Conservation (phyloP, 2,329 filamentous ascomycete genomes). For the Graphilbum sp. region DNA sequence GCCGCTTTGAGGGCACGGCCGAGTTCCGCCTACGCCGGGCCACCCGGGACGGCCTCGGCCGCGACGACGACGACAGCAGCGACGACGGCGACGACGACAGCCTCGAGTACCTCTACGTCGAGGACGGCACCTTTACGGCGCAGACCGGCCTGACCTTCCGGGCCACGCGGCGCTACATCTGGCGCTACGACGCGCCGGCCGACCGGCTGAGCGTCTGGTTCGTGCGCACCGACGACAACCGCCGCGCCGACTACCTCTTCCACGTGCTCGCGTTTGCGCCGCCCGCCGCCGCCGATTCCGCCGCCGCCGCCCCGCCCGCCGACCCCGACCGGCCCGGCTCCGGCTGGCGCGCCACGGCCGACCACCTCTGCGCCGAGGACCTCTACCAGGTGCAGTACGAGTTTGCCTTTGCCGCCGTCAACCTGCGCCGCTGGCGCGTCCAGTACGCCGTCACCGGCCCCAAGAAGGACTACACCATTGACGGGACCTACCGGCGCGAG, state of each 20-base stretch:
- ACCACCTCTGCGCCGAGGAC: slow-evolving; percentile 56
- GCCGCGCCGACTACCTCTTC: slow-evolving; percentile 55
- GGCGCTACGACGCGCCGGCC: slow-evolving; percentile 45
- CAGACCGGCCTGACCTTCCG: slow-evolving; percentile 31
- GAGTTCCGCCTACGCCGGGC: slow-evolving; percentile 45
- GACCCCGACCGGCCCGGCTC: not conserved
- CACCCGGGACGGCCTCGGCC: slow-evolving; percentile 31
- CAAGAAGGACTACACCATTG: slow-evolving; percentile 55
- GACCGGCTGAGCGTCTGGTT: slow-evolving; percentile 61
- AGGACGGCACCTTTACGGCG: slow-evolving; percentile 48
- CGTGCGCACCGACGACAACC: slow-evolving; percentile 43
- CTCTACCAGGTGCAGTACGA: slow-evolving; percentile 55
- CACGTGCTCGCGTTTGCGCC: slow-evolving; percentile 48
- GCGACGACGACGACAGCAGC: slow-evolving; percentile 18
- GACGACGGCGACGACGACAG: slow-evolving; percentile 27
- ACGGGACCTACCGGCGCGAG: slow-evolving; percentile 30
- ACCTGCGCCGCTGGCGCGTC: slow-evolving; percentile 40
- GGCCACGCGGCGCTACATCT: slow-evolving; percentile 52
- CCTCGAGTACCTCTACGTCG: slow-evolving; percentile 51
- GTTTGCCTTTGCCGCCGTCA: slow-evolving; percentile 44
- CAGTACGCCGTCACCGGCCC: slow-evolving; percentile 53
- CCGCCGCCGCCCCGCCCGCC: not conserved
- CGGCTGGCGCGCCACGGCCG: slow-evolving; percentile 47
- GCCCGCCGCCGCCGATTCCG: too few relatives aligned
- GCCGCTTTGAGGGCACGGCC: slow-evolving; percentile 47